Percentiles rank a stretch among this genome's conserved stretches.
phyloP scores from a whole-genome alignment of 2,329 filamentous ascomycete genomes.

The Trichoderma simmonsii region DNA sequence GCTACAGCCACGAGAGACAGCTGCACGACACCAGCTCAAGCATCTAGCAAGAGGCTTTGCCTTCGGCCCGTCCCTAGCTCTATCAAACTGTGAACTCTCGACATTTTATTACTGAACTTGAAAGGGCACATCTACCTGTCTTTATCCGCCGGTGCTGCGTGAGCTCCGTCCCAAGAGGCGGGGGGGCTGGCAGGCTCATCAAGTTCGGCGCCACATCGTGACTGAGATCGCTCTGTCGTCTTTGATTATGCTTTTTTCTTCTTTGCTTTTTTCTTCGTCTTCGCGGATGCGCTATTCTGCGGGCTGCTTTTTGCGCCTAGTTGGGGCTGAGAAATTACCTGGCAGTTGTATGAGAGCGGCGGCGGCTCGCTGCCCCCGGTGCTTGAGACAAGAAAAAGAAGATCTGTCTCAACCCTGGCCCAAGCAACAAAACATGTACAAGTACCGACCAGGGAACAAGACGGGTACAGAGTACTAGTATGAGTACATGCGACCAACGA shows the following conservation, averaged over 20 bases:
- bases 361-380: neutral
- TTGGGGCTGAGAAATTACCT: neutral
- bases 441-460: neutral
- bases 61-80: conserved; percentile 20
- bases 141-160: neutral
- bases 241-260: neutral
- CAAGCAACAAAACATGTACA: neutral
- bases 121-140: neutral
- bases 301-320: conserved; percentile 23
- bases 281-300: conserved; percentile 12
- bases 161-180: conserved; percentile 1
- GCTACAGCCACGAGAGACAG: neutral
- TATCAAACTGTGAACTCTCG: neutral
- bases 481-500: neutral
- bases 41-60: neutral
- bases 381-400: neutral
- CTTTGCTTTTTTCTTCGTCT: neutral
- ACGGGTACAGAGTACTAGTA: neutral
- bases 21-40: conserved; percentile 1
- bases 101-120: neutral
- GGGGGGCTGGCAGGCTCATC: neutral
- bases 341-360: neutral
- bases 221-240: neutral
- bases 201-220: neutral
- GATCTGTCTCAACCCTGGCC: conserved; percentile 8